Evolutionary conservation across 2,329 filamentous ascomycete genomes (phyloP), one percentile per base, ranked within the genome.

Genomic region (Hypoxylon sp.): DNA sequence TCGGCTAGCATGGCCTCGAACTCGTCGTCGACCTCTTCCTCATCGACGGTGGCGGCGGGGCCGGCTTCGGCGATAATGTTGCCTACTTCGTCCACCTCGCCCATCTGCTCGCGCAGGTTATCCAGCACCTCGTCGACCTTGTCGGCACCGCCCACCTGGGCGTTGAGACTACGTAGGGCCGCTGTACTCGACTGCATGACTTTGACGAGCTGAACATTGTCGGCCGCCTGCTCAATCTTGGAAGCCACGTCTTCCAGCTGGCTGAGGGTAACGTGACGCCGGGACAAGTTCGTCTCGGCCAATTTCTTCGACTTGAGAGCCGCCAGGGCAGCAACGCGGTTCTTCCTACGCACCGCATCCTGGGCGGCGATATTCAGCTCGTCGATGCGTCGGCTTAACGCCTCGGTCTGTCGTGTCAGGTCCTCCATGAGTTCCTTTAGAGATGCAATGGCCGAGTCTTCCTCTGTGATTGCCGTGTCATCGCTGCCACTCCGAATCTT

Each of bases 11-110:
- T 82, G 2, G 86, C 90, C 72, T 92, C 91, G 51, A 98, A 85
- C 82, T 98, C 95, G 67, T 95, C 92, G 73, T 98, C 94, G 61
- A 98, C 88, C 78, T 97, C 94, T 19, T 77, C 86, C 76, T 97
- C 94, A 78, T 97, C 93, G 32, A 97, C 84, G 0, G 79, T 69
- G 76, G 79, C 59, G 72, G 79, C 44, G 13, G 81, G 82, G 11
- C 82, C 84, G 6, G 81, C 80, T 72, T 96, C 93, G 57, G 90
- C 89, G 69, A 98, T 86, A 44, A 95, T 90, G 61, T 86, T 88
- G 29, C 89, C 89, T 21, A 98, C 88, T 81, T 98, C 95, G 76
- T 98, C 94, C 24, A 91, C 89, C 73, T 91, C 89, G 56, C 83
- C 86, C 88, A 96, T 96, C 81, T 97, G 90, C 64, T 94, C 91